Evolutionary conservation across 208 protist species (phyloP), one percentile per base, ranked within the genome.

Genomic region (Plasmodiophora brassicae): DNA sequence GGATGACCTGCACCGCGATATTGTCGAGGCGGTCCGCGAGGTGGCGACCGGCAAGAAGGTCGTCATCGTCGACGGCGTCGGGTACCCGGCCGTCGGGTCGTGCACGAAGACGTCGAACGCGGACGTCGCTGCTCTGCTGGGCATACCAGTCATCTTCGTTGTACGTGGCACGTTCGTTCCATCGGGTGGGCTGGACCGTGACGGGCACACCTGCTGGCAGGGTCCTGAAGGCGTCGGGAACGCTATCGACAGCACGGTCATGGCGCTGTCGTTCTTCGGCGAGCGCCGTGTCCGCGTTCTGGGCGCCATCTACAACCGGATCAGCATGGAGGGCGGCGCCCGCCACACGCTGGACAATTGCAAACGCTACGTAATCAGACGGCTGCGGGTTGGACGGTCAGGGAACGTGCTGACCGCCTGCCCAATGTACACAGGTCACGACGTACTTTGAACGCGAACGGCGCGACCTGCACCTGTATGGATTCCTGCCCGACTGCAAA

Each of bases 41-140:
- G 20, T 78, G 41, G 32, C 65, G 32, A 8, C 5, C 20, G 65
- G 65, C 14, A 78, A 78, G n/a, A 5, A 32, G n/a, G 32, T 78
- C 65, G n/a, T 78, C 65, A 14, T 78, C 5, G n/a, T 78, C 65
- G 65, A 78, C n/a, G 65, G 65, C n/a, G 65, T 78, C 65, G 65
- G 65, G 10, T 78, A 78, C 41, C 65, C 65, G 20, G 32, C 65
- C 5, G 65, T 78, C 5, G 65, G 65, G 5, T 78, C 65, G n/a
- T 78, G 65, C n/a, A 78, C 65, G n/a, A 38, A 38, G 14, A 78
- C 65, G 65, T 78, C 65, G 32, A 78, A 78, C 41, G 65, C 65
- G 10, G 14, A 78, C 20, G 41, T 78, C 65, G 65, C 65, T 38
- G 5, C 32, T 44, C 65, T 78, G n/a, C n/a, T 78, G 10, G 14